A percentile compares a stretch with the other conserved stretches of the same genome.
Evolutionary conservation across 2,329 filamentous ascomycete genomes (phyloP).

Genomic region (Chalaropsis thielavioides): DNA sequence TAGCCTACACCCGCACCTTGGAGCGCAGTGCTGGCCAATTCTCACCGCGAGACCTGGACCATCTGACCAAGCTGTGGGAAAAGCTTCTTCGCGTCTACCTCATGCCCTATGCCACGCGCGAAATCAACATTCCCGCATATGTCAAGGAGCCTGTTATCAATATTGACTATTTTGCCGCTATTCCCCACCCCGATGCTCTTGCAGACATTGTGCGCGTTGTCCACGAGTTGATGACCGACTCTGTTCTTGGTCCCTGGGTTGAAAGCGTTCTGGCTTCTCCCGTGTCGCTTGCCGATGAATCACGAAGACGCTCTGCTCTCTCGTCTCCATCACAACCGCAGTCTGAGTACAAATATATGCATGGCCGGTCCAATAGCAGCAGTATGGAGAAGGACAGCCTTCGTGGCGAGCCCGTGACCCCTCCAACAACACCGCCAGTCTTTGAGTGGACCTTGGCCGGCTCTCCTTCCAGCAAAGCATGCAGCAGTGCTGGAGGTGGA

Average conservation of each 20-base stretch:
- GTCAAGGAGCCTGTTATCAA: conserved; percentile 48
- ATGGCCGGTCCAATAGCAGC: conserved; percentile 4
- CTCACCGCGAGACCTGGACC: conserved; percentile 37
- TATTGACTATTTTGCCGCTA: conserved; percentile 28
- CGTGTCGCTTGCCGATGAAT: conserved; percentile 32
- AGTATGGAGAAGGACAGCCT: not conserved
- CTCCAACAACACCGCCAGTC: conserved; percentile 56
- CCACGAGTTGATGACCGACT: conserved; percentile 95
- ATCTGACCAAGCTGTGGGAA: conserved; percentile 70
- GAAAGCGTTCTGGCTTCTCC: conserved; percentile 23
- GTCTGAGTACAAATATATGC: conserved; percentile 5
- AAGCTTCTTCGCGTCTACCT: conserved; percentile 86
- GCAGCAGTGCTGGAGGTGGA: conserved; percentile 30
- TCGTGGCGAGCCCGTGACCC: conserved; percentile 52
- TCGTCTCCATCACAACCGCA: not conserved
- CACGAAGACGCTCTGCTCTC: not conserved
- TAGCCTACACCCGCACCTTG: conserved; percentile 36
- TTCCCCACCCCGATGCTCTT: conserved; percentile 59
- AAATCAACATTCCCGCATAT: conserved; percentile 78
- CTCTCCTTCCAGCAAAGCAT: conserved; percentile 40
- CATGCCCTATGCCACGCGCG: conserved; percentile 64
- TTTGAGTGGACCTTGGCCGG: conserved; percentile 40
- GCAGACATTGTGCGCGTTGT: conserved; percentile 77
- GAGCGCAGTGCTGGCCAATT: conserved; percentile 21
- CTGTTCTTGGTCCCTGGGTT: conserved; percentile 80